A percentile compares a stretch with the other conserved stretches of the same genome.
phyloP scores from a whole-genome alignment of 805 yeast genomes.

The Candida multigemmis region DNA sequence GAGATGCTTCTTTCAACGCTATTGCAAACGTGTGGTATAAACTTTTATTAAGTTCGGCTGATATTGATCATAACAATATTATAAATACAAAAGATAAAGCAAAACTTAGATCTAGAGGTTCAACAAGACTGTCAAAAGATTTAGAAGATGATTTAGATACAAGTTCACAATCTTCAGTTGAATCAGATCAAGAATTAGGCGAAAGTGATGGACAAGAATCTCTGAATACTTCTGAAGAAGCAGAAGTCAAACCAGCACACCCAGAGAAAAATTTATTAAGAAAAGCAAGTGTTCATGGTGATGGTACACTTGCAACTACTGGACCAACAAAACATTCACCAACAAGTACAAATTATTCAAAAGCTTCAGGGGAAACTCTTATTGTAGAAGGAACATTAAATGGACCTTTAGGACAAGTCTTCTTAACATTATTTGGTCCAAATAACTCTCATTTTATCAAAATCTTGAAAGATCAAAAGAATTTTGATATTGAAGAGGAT shows the following conservation, averaged over 20 bases:
- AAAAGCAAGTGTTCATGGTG: slow-evolving; percentile 2
- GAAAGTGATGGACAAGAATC: slow-evolving; percentile 7
- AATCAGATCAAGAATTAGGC: slow-evolving; percentile 1
- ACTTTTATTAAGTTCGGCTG: slow-evolving; percentile 18
- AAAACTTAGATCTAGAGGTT: slow-evolving; percentile 4
- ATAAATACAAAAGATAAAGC: slow-evolving; percentile 3
- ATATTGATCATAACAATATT: slow-evolving; percentile 7
- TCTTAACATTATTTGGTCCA: slow-evolving; percentile 52
- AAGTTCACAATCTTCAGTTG: background rate
- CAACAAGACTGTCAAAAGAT: slow-evolving; percentile 1
- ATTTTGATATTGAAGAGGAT: slow-evolving; percentile 46
- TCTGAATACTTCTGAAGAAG: slow-evolving; percentile 8
- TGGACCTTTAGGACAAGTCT: slow-evolving; percentile 62
- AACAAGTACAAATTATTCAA: slow-evolving; percentile 36
- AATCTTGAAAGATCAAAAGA: slow-evolving; percentile 52
- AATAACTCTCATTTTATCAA: slow-evolving; percentile 36
- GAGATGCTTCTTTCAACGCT: slow-evolving; percentile 45
- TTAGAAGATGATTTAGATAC: slow-evolving; percentile 2
- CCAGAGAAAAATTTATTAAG: slow-evolving; percentile 2
- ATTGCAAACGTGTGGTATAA: slow-evolving; percentile 57
- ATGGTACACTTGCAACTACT: slow-evolving; percentile 12
- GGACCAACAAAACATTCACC: slow-evolving; percentile 44
- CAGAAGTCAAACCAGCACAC: slow-evolving; percentile 1
- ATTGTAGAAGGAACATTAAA: slow-evolving; percentile 43
- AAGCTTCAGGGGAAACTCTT: slow-evolving; percentile 42